These are phyloP conservation scores for Saccharomyces hybrid DNA, from an alignment of 1,139 yeast genomes.

Conservation along the genomic window DNA sequence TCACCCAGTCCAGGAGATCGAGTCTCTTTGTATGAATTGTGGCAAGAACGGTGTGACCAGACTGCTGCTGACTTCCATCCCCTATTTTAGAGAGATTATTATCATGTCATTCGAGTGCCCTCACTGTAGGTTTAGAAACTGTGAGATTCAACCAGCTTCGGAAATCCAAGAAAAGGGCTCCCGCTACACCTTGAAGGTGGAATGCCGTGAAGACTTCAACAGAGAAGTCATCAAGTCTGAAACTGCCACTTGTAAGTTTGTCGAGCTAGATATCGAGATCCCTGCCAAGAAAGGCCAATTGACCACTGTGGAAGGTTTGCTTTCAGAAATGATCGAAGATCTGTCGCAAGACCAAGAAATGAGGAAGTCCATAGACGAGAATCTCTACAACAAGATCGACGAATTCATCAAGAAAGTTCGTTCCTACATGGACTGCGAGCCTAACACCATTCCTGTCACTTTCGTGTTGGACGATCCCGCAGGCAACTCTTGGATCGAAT, in stretches of 20 bases:
- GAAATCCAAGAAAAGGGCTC: slow-evolving; percentile 82
- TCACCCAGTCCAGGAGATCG: slow-evolving; percentile 93
- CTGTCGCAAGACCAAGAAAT: slow-evolving; percentile 72
- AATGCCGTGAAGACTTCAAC: slow-evolving; percentile 63
- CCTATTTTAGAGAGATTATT: slow-evolving; percentile 84
- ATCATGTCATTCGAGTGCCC: slow-evolving; percentile 95
- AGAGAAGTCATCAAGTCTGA: slow-evolving; percentile 92
- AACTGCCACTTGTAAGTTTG: slow-evolving; percentile 70
- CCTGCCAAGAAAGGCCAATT: slow-evolving; percentile 93
- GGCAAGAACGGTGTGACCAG: slow-evolving; percentile 78
- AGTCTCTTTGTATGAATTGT: slow-evolving; percentile 94
- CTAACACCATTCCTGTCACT: slow-evolving; percentile 67
- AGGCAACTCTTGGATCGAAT: slow-evolving; percentile 96
- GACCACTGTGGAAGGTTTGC: slow-evolving; percentile 84
- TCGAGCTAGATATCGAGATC: slow-evolving; percentile 84
- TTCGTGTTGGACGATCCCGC: slow-evolving; percentile 86
- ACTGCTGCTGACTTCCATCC: slow-evolving; percentile 78
- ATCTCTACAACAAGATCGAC: slow-evolving; percentile 64
- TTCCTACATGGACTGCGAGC: slow-evolving; percentile 53
- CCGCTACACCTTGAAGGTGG: slow-evolving; percentile 63
- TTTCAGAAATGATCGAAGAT: slow-evolving; percentile 79
- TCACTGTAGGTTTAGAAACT: slow-evolving; percentile 84
- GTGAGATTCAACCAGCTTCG: slow-evolving; percentile 93
- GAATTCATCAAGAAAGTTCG: slow-evolving; percentile 56
- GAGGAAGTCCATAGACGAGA: slow-evolving; percentile 70